These are phyloP conservation scores for Epicoccum nigrum DNA, from an alignment of 2,329 filamentous ascomycete genomes.

Conservation along the genomic window DNA sequence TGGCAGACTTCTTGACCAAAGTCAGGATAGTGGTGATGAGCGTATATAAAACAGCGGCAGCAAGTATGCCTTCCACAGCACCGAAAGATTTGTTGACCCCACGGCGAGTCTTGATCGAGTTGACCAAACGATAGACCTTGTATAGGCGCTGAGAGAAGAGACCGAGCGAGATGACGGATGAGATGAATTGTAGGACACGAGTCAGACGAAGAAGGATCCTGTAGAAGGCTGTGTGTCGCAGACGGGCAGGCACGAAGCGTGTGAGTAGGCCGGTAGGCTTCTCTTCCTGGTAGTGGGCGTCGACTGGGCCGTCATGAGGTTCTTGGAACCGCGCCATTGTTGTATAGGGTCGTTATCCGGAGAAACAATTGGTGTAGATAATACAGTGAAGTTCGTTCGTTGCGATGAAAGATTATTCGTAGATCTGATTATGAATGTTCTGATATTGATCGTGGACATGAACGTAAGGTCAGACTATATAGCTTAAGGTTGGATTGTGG, in stretches of 20 bases:
- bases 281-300: constrained; percentile 16
- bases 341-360: neutral
- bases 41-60: constrained; percentile 54
- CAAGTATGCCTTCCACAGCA: constrained; percentile 55
- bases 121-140: constrained; percentile 50
- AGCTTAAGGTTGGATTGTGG: neutral
- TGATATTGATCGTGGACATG: neutral
- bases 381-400: neutral
- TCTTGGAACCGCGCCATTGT: constrained; percentile 18
- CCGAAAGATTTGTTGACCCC: constrained; percentile 43
- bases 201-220: constrained; percentile 44
- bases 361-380: neutral
- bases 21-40: constrained; percentile 46
- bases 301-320: constrained; percentile 21
- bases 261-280: constrained; percentile 39
- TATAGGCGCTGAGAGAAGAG: constrained; percentile 52
- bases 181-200: constrained; percentile 54
- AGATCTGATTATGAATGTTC: neutral
- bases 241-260: constrained; percentile 35
- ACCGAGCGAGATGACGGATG: constrained; percentile 51
- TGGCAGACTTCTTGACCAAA: constrained; percentile 42
- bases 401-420: neutral
- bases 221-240: constrained; percentile 32
- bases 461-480: neutral
- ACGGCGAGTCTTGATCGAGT: constrained; percentile 35